Evolutionary conservation across 352 stramenopile species (phyloP).

Genomic region (Phytophthora ramorum): DNA sequence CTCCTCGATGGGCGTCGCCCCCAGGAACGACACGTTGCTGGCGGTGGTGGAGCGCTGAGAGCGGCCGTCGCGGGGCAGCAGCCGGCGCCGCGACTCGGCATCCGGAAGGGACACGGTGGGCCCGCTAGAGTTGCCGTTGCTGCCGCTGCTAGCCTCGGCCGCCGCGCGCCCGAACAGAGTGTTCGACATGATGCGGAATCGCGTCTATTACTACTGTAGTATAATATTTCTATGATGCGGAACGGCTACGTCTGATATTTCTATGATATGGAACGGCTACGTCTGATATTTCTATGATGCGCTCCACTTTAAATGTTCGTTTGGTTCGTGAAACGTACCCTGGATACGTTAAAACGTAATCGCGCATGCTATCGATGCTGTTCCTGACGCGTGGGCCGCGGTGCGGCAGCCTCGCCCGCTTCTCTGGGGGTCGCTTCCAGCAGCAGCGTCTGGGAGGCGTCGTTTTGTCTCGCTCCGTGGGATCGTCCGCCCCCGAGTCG

Average conservation of each 20-base stretch:
- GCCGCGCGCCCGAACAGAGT: slow-evolving; percentile 15
- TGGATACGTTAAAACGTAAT: too few species aligned
- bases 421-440: background rate
- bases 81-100: slow-evolving; percentile 28
- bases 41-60: slow-evolving; percentile 7
- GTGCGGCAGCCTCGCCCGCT: background rate
- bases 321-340: too few species aligned
- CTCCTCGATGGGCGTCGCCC: slow-evolving; percentile 68
- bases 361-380: too few species aligned
- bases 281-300: too few species aligned
- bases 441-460: slow-evolving; percentile 4
- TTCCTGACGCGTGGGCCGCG: slow-evolving; percentile 23
- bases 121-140: background rate
- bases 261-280: too few species aligned
- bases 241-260: too few species aligned
- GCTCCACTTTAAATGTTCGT: too few species aligned
- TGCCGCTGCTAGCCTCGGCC: slow-evolving; percentile 10
- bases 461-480: slow-evolving; percentile 2
- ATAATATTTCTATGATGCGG: too few species aligned
- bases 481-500: slow-evolving; percentile 13
- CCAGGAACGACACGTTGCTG: slow-evolving; percentile 25
- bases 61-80: slow-evolving; percentile 10
- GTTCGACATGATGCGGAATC: slow-evolving; percentile 15
- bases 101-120: slow-evolving; percentile 22
- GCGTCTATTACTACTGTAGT: too few species aligned